Conservation (phyloP, 495 filamentous ascomycete genomes). For the Hypoxylon cercidicola region DNA sequence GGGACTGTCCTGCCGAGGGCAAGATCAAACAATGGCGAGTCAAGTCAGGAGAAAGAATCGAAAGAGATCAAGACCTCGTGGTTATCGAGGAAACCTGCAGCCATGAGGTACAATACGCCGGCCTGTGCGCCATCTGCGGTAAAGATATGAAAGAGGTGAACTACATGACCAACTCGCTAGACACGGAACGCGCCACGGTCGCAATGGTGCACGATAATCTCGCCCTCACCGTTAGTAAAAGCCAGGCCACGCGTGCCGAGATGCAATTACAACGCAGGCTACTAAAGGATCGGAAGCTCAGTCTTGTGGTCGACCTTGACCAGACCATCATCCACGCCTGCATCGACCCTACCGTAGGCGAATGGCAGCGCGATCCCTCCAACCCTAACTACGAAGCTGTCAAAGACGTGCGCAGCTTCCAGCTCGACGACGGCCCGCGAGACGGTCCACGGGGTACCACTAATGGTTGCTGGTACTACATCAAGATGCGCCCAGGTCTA, state of each 20-base stretch:
- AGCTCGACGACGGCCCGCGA: slow-evolving; percentile 85
- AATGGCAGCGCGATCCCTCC: slow-evolving; percentile 88
- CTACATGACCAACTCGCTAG: slow-evolving; percentile 61
- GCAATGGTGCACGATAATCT: slow-evolving; percentile 94
- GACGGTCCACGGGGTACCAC: slow-evolving; percentile 74
- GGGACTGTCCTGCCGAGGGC: slow-evolving; percentile 85
- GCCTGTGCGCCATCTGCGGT: slow-evolving; percentile 90
- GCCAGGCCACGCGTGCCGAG: slow-evolving; percentile 83
- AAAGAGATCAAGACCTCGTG: slow-evolving; percentile 66
- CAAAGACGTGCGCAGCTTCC: slow-evolving; percentile 86
- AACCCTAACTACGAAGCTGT: slow-evolving; percentile 94
- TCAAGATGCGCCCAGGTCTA: slow-evolving; percentile 95
- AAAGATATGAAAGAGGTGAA: slow-evolving; percentile 90
- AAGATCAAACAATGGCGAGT: slow-evolving; percentile 80
- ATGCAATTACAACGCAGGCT: slow-evolving; percentile 86
- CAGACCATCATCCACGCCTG: slow-evolving; percentile 99
- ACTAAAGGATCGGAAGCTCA: slow-evolving; percentile 81
- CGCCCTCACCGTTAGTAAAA: slow-evolving; percentile 74
- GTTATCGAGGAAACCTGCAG: slow-evolving; percentile 91
- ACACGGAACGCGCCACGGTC: slow-evolving; percentile 84
- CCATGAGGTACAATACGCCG: slow-evolving; percentile 89
- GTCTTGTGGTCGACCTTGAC: slow-evolving; percentile 95
- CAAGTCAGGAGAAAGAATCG: slow-evolving; percentile 74
- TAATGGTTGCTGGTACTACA: slow-evolving; percentile 90
- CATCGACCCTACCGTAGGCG: slow-evolving; percentile 93